These are phyloP conservation scores for Coelastrella sp. DNA, from an alignment of 139 green algal genomes.

Conservation along the genomic window DNA sequence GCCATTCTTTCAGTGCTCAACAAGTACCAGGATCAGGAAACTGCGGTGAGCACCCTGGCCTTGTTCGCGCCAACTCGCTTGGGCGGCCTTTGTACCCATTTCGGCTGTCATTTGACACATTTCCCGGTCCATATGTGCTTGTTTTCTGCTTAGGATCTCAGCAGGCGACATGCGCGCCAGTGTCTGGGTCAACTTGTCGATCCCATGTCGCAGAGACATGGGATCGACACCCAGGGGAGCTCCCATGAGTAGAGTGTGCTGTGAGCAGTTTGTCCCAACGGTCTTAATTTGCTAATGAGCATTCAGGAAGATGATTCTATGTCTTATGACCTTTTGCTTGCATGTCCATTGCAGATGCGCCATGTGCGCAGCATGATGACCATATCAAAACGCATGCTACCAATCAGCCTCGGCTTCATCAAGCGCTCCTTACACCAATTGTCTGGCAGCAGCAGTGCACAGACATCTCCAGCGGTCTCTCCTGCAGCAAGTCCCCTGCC, in stretches of 20 bases:
- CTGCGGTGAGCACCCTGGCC: slow-evolving; percentile 44
- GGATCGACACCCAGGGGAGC: no score
- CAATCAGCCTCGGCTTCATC: slow-evolving; percentile 57
- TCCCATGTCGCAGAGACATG: no score
- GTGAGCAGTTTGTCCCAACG: no score
- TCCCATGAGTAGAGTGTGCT: no score
- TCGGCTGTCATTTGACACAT: background rate
- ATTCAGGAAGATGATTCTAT: no score
- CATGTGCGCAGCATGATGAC: slow-evolving; percentile 57
- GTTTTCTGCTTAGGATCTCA: no score
- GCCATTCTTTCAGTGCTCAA: slow-evolving; percentile 69
- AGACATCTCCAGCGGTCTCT: background rate
- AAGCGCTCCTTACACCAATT: slow-evolving; percentile 49
- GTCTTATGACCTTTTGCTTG: no score
- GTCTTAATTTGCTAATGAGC: no score
- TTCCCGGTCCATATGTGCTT: no score
- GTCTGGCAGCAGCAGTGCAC: slow-evolving; percentile 14
- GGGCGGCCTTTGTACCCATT: background rate
- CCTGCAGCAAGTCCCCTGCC: background rate
- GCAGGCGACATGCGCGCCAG: no score
- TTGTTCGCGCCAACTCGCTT: background rate
- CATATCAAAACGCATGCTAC: slow-evolving; percentile 76
- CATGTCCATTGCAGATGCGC: slow-evolving; percentile 38
- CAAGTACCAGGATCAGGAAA: slow-evolving; percentile 50
- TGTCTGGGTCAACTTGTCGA: no score